phyloP scores from a whole-genome alignment of 148 eudicot genomes.

The Camellia lanceoleosa region DNA sequence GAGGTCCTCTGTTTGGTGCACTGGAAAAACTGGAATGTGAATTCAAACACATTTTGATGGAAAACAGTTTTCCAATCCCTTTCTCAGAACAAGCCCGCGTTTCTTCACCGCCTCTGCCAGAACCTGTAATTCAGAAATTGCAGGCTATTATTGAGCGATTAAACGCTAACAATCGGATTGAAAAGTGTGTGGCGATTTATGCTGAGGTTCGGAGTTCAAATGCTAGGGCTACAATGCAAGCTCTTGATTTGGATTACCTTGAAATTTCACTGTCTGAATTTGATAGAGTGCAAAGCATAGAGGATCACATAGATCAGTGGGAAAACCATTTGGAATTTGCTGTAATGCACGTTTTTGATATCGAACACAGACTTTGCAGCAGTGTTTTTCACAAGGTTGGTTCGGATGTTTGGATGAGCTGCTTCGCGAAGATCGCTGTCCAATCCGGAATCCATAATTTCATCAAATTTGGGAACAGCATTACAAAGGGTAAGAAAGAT shows the following conservation, averaged over 20 bases:
- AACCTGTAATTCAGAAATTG: slow-evolving; percentile 35
- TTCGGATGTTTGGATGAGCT: slow-evolving; percentile 30
- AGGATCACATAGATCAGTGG: slow-evolving; percentile 56
- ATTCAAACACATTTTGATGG: slow-evolving; percentile 42
- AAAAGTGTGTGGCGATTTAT: slow-evolving; percentile 46
- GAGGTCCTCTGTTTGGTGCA: slow-evolving; percentile 51
- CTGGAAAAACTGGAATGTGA: slow-evolving; percentile 43
- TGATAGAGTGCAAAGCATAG: slow-evolving; percentile 56
- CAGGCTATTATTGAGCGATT: slow-evolving; percentile 51
- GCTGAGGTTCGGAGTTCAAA: slow-evolving; percentile 50
- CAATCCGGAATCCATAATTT: slow-evolving; percentile 53
- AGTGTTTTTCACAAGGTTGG: slow-evolving; percentile 36
- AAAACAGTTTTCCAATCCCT: slow-evolving; percentile 21
- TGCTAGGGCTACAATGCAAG: slow-evolving; percentile 40
- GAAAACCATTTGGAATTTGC: slow-evolving; percentile 56
- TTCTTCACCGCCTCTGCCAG: slow-evolving; percentile 20
- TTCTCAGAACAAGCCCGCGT: not conserved
- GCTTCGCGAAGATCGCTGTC: slow-evolving; percentile 54
- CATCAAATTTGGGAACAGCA: slow-evolving; percentile 53
- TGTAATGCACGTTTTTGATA: slow-evolving; percentile 43
- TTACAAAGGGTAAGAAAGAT: slow-evolving; percentile 72
- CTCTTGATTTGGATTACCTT: slow-evolving; percentile 52
- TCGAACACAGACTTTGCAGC: slow-evolving; percentile 54
- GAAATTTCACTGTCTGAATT: slow-evolving; percentile 44
- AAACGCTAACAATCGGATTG: slow-evolving; percentile 37